Evolutionary conservation across 2,329 filamentous ascomycete genomes (phyloP), one percentile per base, ranked within the genome.

Genomic region (Thielaviopsis cerberus): DNA sequence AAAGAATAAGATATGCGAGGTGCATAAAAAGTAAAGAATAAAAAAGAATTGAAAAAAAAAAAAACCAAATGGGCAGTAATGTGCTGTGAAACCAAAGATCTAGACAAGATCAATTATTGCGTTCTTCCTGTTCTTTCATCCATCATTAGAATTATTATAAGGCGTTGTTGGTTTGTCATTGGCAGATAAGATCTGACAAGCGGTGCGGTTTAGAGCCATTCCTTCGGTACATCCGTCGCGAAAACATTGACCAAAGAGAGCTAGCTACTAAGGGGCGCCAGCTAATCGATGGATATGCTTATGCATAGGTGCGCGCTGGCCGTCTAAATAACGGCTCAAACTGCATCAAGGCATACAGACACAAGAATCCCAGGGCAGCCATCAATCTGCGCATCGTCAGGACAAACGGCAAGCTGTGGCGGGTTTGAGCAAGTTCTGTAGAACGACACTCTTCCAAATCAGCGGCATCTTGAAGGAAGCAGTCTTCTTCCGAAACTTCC

Each of bases 11-110:
- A 53, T 13, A 55, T 34, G 34, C n/a, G 10, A 22, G 1, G n/a
- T 7, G 41, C 17, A 41, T 11, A 26, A 53, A 7, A 37, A 26
- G 25, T 26, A 45, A 48, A 34, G 50, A 57, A 57, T 37, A 25
- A 11, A 25, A 26, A 59, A 48, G 51, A 45, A 41, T 56, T 25
- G 41, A 30, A 55, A 58, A 53, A 56, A 24, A 34, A 15, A 22
- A 51, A 51, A 51, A 54, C n/a, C n/a, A 22, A 22, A 7, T 20
- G 11, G 53, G 20, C 37, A 30, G 50, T 60, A 53, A 51, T 60
- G 59, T 61, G 53, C 59, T 61, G 59, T 61, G 53, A 55, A 48
- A 58, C 59, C 59, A 61, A 61, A 58, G 59, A 61, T 56, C 58
- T 25, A 54, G 51, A 57, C n/a, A 53, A 59, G 58, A 59, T 54